Evolutionary conservation across 2,329 filamentous ascomycete genomes (phyloP), one percentile per base, ranked within the genome.

Genomic region (Dothiorella sarmentorum): DNA sequence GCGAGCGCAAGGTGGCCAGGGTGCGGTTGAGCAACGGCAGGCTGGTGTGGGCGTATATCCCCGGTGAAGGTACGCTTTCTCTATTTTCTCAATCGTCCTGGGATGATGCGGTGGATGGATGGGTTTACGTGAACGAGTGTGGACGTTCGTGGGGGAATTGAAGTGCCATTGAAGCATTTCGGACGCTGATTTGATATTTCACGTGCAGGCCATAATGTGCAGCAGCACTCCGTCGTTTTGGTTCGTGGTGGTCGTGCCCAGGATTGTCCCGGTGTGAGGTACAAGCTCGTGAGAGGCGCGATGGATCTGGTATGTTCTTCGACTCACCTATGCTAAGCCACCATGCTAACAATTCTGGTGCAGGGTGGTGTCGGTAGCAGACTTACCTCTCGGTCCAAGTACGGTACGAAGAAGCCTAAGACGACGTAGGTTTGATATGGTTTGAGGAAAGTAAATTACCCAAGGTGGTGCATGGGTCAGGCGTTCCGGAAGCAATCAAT

Each of bases 361-460:
- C 63, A 97, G 93, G 91, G 91, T 70, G 94, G 94, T 80, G 94
- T 99, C 64, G 87, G 86, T 20, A 94, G 86, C 73, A 83, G 94
- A 66, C 83, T 88, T 69, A 90, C 87, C 20, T 91, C 89, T 74
- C 83, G 94, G 69, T 97, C 91, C 69, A 99, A 99, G 78, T 99
- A 96, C 72, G 94, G 94, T 61, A 96, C 94, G 51, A 99, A 99
- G 86, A 97, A 97, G 80, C 93, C 94, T 0, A 97, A 97, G 87
- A 86, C 58, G 26, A 42, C 51, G 4, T 60, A 29, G 40, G 2
- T 18, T 40, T 29, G n/a, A 40, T 38, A 18, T 18, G 35, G 15
- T 5, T 24, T 17, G 13, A 26, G 22, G 43, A 5, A n/a, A 29
- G 43, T 29, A 17, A n/a, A 53, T 40, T 29, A 53, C 33, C 49